phyloP scores from a whole-genome alignment of 192 early-diverging fungal species.

The Coemansia erecta region DNA sequence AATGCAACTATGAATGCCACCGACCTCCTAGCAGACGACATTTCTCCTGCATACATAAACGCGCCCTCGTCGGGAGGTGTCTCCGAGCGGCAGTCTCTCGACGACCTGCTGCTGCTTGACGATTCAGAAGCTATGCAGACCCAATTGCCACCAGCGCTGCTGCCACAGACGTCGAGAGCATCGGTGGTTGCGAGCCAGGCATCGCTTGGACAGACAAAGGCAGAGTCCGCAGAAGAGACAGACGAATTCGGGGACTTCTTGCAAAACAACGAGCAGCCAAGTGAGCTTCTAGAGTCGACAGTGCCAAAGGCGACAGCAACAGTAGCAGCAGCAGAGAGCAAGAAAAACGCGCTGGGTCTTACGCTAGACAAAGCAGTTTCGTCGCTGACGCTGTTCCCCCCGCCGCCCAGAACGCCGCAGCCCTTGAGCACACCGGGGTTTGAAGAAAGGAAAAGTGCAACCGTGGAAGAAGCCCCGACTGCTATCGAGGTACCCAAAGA shows the following conservation, averaged over 20 bases:
- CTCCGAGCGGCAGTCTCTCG: background rate
- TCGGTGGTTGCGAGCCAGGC: too few species aligned
- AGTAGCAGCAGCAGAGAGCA: too few species aligned
- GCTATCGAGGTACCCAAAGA: too few species aligned
- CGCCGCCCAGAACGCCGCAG: too few species aligned
- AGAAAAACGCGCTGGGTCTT: too few species aligned
- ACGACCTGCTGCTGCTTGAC: slow-evolving; percentile 21
- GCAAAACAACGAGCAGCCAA: slow-evolving; percentile 1
- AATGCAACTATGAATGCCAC: too few species aligned
- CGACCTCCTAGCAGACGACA: too few species aligned
- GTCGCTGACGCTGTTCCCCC: too few species aligned
- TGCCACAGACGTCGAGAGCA: slow-evolving; percentile 5
- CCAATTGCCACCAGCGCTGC: slow-evolving; percentile 19
- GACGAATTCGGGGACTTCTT: slow-evolving; percentile 44
- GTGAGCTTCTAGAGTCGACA: background rate
- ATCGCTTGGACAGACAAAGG: background rate
- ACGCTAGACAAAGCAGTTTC: too few species aligned
- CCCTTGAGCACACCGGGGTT: too few species aligned
- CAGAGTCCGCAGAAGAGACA: background rate
- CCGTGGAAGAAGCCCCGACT: too few species aligned
- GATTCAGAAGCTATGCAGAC: slow-evolving; percentile 6
- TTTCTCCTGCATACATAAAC: background rate
- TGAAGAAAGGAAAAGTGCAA: too few species aligned
- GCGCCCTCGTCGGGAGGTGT: background rate
- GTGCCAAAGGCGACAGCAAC: background rate